These are phyloP conservation scores for Xerocomus brunneocitrinus DNA, from an alignment of 768 basidiomycete species.

Conservation along the genomic window DNA sequence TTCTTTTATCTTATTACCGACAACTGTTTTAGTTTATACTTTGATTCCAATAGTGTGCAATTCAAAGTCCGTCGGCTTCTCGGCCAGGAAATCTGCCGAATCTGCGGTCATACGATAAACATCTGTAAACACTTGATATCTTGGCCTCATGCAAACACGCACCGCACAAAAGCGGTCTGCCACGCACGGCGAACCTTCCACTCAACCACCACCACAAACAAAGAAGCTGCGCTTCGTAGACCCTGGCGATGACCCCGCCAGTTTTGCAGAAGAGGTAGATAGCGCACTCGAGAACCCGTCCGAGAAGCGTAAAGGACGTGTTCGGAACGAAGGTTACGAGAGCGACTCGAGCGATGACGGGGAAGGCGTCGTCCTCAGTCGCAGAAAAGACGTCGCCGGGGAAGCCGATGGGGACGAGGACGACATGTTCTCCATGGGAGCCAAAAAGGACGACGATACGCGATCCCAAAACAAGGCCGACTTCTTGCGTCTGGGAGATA, in stretches of 20 bases:
- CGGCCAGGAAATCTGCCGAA: too few relatives aligned
- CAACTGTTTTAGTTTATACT: not conserved
- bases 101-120: constrained; percentile 12
- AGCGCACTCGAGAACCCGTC: constrained; percentile 64
- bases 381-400: constrained; percentile 51
- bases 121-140: constrained; percentile 16
- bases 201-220: constrained; percentile 26
- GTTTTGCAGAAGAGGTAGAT: constrained; percentile 78
- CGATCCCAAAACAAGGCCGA: constrained; percentile 58
- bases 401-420: constrained; percentile 63
- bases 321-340: constrained; percentile 86
- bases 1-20: not conserved
- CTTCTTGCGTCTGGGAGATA: constrained; percentile 86
- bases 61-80: not conserved
- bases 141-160: constrained; percentile 33
- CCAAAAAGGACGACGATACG: constrained; percentile 43
- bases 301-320: constrained; percentile 59
- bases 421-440: constrained; percentile 75
- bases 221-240: constrained; percentile 82
- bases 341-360: constrained; percentile 94
- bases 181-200: constrained; percentile 31
- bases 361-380: constrained; percentile 86
- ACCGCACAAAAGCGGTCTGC: constrained; percentile 43
- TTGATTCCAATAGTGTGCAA: not conserved
- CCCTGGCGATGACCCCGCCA: constrained; percentile 66